These are phyloP conservation scores for Fusarium pseudoanthophilum DNA, from an alignment of 2,329 filamentous ascomycete species.

Conservation along the genomic window DNA sequence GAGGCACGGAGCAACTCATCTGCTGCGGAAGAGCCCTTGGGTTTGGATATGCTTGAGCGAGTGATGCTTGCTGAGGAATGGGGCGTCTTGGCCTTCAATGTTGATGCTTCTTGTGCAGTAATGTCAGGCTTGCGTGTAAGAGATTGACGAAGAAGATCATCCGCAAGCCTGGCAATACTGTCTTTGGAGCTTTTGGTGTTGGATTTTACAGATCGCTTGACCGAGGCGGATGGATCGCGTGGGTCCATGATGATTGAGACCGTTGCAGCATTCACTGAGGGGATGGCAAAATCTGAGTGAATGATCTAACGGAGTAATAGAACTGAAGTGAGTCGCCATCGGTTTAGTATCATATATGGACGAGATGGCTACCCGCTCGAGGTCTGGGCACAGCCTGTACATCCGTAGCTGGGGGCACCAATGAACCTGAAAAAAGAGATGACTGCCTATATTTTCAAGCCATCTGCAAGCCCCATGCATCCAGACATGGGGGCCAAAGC, in stretches of 20 bases:
- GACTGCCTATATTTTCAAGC: not conserved
- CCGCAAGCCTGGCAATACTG: not conserved
- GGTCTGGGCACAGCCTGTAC: not conserved
- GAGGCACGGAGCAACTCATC: not conserved
- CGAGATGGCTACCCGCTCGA: not conserved
- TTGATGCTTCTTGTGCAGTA: not conserved
- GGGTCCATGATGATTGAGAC: not conserved
- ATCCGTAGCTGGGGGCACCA: not conserved
- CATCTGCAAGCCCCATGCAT: not conserved
- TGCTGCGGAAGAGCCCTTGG: not conserved
- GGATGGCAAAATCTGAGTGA: not conserved
- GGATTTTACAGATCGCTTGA: not conserved
- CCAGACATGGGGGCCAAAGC: not conserved
- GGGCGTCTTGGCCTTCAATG: not conserved
- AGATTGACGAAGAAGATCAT: not conserved
- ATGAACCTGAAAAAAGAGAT: not conserved
- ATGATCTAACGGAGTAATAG: not conserved
- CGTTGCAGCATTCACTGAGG: not conserved
- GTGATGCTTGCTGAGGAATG: not conserved
- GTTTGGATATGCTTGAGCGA: not conserved
- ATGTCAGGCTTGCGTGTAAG: not conserved
- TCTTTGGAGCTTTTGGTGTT: not conserved
- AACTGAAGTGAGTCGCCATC: not conserved
- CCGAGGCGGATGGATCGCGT: not conserved
- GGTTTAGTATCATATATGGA: not conserved